Conservation (phyloP, 805 yeast species). For the Pichia rugopelliculosa region DNA sequence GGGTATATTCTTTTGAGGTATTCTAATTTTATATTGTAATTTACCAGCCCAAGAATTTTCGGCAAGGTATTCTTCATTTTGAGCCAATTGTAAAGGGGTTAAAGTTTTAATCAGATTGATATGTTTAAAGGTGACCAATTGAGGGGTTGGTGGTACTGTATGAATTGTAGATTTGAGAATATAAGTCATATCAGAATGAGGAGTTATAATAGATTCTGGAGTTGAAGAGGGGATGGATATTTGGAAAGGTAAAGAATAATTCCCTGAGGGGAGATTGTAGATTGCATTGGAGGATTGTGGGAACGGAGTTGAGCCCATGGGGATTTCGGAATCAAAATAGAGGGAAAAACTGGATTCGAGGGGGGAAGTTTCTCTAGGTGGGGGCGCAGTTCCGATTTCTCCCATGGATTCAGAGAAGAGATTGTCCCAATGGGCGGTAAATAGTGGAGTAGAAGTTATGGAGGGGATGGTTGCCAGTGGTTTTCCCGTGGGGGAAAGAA, state of each 20-base stretch:
- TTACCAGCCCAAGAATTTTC: conserved; percentile 48
- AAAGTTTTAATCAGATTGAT: conserved; percentile 39
- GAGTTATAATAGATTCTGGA: conserved; percentile 46
- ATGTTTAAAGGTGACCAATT: conserved; percentile 25
- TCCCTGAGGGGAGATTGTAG: conserved; percentile 42
- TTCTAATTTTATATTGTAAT: conserved; percentile 40
- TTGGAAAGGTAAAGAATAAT: conserved; percentile 43
- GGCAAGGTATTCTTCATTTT: conserved; percentile 38
- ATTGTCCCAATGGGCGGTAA: neutral
- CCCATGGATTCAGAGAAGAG: neutral
- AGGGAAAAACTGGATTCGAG: neutral
- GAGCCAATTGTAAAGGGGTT: conserved; percentile 32
- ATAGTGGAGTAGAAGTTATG: neutral
- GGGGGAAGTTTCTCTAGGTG: neutral
- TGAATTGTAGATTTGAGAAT: conserved; percentile 3
- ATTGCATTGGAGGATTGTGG: conserved; percentile 13
- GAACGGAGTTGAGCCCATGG: conserved; percentile 29
- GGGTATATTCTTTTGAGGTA: conserved; percentile 39
- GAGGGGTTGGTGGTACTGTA: conserved; percentile 12
- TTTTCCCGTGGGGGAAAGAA: neutral
- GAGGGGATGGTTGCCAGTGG: neutral
- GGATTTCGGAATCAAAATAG: conserved; percentile 7
- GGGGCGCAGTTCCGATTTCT: neutral
- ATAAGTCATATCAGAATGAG: conserved; percentile 17
- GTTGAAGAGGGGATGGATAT: conserved; percentile 38